A percentile compares a stretch with the other conserved stretches of the same genome.
phyloP scores from a whole-genome alignment of 139 green algal genomes.

The Spirogloea muscicola region DNA sequence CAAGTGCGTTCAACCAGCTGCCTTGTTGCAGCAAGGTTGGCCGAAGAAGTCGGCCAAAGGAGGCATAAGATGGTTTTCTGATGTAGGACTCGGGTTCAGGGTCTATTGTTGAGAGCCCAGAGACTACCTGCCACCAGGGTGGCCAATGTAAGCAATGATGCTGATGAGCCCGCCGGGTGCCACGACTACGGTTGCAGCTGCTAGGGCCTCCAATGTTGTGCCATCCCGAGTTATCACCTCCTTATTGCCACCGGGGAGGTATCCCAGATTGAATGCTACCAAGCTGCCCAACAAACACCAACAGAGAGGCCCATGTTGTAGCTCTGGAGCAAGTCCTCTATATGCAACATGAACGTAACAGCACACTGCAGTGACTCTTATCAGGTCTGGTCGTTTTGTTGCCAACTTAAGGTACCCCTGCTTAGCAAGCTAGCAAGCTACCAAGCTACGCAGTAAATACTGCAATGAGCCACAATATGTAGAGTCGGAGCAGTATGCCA shows the following conservation, averaged over 20 bases:
- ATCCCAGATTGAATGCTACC: constrained; percentile 39
- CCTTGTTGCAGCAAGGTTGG: too few species aligned
- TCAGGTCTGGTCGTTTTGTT: too few species aligned
- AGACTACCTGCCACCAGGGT: constrained; percentile 24
- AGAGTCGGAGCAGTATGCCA: background rate
- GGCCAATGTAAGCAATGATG: constrained; percentile 32
- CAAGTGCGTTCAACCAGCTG: too few species aligned
- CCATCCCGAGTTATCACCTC: constrained; percentile 10
- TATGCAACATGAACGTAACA: too few species aligned
- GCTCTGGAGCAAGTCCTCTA: too few species aligned
- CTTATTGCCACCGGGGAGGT: constrained; percentile 23
- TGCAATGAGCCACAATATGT: background rate
- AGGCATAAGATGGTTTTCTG: too few species aligned
- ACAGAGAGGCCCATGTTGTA: too few species aligned
- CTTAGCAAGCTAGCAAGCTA: background rate
- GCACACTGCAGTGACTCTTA: too few species aligned
- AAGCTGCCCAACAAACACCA: background rate
- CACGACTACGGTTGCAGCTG: background rate
- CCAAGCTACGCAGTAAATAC: background rate
- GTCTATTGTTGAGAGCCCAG: too few species aligned
- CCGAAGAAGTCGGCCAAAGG: too few species aligned
- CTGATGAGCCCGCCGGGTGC: constrained; percentile 26
- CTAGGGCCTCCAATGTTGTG: constrained; percentile 20
- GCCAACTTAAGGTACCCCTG: background rate
- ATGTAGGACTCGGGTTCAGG: too few species aligned